Conservation (phyloP, 1,284 basidiomycete species). For the Peniophora sp. region DNA sequence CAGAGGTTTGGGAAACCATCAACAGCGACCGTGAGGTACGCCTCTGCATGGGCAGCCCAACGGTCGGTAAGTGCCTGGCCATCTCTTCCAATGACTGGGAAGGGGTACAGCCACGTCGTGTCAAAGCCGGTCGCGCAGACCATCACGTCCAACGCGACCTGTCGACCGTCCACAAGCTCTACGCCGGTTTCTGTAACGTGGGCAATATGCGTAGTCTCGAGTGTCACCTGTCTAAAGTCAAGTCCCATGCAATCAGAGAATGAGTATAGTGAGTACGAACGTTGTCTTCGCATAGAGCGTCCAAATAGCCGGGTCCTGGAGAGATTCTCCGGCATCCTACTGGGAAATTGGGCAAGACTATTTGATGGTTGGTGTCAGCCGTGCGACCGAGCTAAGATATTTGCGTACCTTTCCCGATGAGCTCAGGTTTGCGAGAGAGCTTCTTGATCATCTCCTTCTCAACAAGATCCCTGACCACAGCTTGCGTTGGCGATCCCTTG, state of each 20-base stretch:
- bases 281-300: constrained; percentile 53
- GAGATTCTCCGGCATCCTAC: constrained; percentile 37
- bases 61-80: constrained; percentile 36
- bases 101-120: constrained; percentile 34
- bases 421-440: constrained; percentile 49
- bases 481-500: constrained; percentile 31
- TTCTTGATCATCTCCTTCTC: constrained; percentile 40
- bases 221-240: constrained; percentile 31
- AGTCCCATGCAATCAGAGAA: background rate
- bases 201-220: constrained; percentile 38
- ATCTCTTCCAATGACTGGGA: constrained; percentile 38
- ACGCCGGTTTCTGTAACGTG: constrained; percentile 41
- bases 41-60: constrained; percentile 36
- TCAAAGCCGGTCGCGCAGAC: constrained; percentile 55
- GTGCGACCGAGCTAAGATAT: background rate
- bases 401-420: constrained; percentile 43
- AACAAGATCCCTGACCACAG: constrained; percentile 30
- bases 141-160: constrained; percentile 44
- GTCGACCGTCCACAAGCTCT: constrained; percentile 38
- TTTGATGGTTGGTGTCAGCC: background rate
- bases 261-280: constrained; percentile 21
- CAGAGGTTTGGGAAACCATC: constrained; percentile 55
- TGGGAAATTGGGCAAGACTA: background rate
- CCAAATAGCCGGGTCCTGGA: constrained; percentile 59
- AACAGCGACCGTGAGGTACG: constrained; percentile 41